A percentile compares a stretch with the other conserved stretches of the same genome.
phyloP scores from a whole-genome alignment of 768 basidiomycete genomes.

The Ramaria sp. region DNA sequence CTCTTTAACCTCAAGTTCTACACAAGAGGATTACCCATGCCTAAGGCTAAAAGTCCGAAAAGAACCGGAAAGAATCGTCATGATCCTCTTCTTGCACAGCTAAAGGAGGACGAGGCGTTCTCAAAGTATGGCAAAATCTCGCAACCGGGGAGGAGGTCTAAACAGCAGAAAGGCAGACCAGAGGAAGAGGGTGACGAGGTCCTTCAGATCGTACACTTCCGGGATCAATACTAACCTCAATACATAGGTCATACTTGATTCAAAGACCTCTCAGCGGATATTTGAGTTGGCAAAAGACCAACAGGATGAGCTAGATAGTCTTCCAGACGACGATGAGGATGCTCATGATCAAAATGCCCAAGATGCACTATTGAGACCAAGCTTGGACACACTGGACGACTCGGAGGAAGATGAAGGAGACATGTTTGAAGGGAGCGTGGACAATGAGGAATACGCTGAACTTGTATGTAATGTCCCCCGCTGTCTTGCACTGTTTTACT shows the following conservation, averaged over 20 bases:
- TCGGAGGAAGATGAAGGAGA: constrained; percentile 41
- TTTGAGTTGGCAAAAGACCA: constrained; percentile 89
- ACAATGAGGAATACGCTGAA: constrained; percentile 30
- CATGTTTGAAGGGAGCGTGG: constrained; percentile 10
- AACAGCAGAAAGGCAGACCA: constrained; percentile 20
- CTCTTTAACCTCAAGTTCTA: too few relatives aligned
- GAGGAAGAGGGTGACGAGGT: constrained; percentile 57
- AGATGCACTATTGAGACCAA: constrained; percentile 11
- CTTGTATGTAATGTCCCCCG: constrained; percentile 21
- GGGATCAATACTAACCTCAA: background rate
- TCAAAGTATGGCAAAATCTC: constrained; percentile 73
- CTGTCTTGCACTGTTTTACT: background rate
- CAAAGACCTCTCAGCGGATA: constrained; percentile 76
- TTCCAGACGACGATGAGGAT: constrained; percentile 41
- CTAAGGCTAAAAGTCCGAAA: background rate
- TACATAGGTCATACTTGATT: constrained; percentile 57
- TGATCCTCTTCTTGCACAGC: constrained; percentile 80
- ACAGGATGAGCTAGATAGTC: constrained; percentile 75
- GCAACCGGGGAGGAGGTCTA: constrained; percentile 59
- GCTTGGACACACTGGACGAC: constrained; percentile 40
- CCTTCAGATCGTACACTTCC: constrained; percentile 15
- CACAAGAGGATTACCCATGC: background rate
- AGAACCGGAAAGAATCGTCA: constrained; percentile 50
- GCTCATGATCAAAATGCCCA: constrained; percentile 18
- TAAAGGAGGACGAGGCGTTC: constrained; percentile 66